phyloP scores from a whole-genome alignment of 805 yeast species.

The Wickerhamomyces chambardii region DNA sequence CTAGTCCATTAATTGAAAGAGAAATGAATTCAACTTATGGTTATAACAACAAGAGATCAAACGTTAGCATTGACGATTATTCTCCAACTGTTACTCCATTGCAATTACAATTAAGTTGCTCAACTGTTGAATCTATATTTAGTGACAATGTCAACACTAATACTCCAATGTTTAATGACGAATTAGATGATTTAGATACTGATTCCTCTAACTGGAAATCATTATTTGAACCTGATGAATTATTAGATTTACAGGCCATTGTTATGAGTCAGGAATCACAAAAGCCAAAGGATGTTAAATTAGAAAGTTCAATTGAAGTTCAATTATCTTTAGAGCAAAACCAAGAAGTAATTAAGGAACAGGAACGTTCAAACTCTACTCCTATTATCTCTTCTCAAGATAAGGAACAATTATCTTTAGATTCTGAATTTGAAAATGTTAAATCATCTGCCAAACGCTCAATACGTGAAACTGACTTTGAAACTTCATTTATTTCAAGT shows the following conservation, averaged over 20 bases:
- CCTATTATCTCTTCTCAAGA: not conserved
- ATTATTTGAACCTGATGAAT: slow-evolving; percentile 35
- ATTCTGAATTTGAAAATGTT: too few species aligned
- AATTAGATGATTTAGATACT: slow-evolving; percentile 23
- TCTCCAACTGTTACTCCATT: slow-evolving; percentile 35
- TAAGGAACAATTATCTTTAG: too few species aligned
- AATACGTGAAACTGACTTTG: slow-evolving; percentile 15
- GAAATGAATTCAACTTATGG: too few species aligned
- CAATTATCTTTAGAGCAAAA: not conserved
- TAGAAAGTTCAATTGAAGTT: not conserved
- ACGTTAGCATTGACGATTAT: slow-evolving; percentile 14
- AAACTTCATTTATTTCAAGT: too few species aligned
- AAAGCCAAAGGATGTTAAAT: slow-evolving; percentile 4
- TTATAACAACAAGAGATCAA: too few species aligned
- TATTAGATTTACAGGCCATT: slow-evolving; percentile 5
- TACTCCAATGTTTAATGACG: slow-evolving; percentile 48
- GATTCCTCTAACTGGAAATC: slow-evolving; percentile 64
- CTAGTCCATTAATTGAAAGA: slow-evolving; percentile 12
- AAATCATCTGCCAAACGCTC: slow-evolving; percentile 9
- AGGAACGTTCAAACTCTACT: not conserved
- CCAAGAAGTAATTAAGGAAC: too few species aligned
- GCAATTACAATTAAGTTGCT: slow-evolving; percentile 47
- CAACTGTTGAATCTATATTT: slow-evolving; percentile 51
- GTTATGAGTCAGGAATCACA: slow-evolving; percentile 13
- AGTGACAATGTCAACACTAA: slow-evolving; percentile 44